Evolutionary conservation across 257 asterid species (phyloP).

Genomic region (Coffea canephora): DNA sequence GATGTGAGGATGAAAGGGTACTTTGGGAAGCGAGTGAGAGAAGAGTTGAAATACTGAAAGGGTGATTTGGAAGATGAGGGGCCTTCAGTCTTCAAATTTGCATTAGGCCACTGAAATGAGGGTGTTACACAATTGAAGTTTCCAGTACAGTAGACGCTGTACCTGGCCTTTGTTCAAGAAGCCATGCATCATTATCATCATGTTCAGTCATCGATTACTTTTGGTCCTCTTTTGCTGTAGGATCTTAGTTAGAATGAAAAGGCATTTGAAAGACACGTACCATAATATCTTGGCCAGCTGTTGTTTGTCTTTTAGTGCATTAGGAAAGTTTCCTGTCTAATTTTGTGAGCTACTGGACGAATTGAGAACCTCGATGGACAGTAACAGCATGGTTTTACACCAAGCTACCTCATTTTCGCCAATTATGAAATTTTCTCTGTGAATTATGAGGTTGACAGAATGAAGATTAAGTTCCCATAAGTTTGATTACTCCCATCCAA

Average conservation of each 20-base stretch:
- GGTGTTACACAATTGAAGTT: neutral
- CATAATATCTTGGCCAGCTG: neutral
- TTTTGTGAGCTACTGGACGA: neutral
- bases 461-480: neutral
- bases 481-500: neutral
- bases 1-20: neutral
- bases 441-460: neutral
- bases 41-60: neutral
- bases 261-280: neutral
- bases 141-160: neutral
- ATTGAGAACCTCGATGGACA: neutral
- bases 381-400: neutral
- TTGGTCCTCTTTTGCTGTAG: neutral
- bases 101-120: neutral
- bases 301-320: neutral
- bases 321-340: neutral
- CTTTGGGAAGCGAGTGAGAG: neutral
- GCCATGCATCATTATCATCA: neutral
- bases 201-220: neutral
- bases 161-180: neutral
- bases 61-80: neutral
- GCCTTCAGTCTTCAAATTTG: neutral
- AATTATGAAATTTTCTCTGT: constrained; percentile 1
- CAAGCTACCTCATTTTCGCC: neutral
- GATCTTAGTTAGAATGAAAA: constrained; percentile 1